Conservation (phyloP, 1,139 yeast genomes). For the Maudiozyma humilis region DNA sequence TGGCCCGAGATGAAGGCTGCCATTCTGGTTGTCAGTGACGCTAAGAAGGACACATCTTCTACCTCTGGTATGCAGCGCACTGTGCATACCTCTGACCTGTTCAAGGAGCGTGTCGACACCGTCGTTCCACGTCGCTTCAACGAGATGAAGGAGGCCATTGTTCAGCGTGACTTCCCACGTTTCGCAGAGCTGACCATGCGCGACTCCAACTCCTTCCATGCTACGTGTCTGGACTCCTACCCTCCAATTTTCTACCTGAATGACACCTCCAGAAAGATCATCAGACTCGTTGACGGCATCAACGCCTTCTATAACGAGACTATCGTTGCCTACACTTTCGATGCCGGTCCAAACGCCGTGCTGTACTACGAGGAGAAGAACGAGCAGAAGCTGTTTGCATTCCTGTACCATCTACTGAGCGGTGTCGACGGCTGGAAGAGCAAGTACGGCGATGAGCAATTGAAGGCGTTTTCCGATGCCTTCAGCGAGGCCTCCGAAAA, state of each 20-base stretch:
- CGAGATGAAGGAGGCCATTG: conserved; percentile 72
- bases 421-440: conserved; percentile 67
- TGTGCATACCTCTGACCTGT: conserved; percentile 78
- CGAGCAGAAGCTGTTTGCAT: conserved; percentile 58
- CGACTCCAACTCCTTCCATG: conserved; percentile 95
- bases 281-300: conserved; percentile 71
- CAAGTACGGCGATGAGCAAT: conserved; percentile 27
- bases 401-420: conserved; percentile 46
- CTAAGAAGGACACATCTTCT: conserved; percentile 88
- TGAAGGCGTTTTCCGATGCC: conserved; percentile 26
- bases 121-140: conserved; percentile 82
- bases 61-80: conserved; percentile 96
- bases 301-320: conserved; percentile 57
- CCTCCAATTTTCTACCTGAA: conserved; percentile 95
- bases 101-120: conserved; percentile 61
- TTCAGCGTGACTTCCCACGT: conserved; percentile 57
- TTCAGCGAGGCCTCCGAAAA: conserved; percentile 34
- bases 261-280: conserved; percentile 86
- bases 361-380: conserved; percentile 73
- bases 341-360: conserved; percentile 98
- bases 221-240: conserved; percentile 86
- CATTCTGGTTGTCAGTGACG: conserved; percentile 84
- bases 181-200: conserved; percentile 91
- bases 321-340: conserved; percentile 92
- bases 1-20: conserved; percentile 95